A percentile compares a stretch with the other conserved stretches of the same genome.
Conservation (phyloP, 768 basidiomycete genomes). For the Mycena epipterygia region DNA sequence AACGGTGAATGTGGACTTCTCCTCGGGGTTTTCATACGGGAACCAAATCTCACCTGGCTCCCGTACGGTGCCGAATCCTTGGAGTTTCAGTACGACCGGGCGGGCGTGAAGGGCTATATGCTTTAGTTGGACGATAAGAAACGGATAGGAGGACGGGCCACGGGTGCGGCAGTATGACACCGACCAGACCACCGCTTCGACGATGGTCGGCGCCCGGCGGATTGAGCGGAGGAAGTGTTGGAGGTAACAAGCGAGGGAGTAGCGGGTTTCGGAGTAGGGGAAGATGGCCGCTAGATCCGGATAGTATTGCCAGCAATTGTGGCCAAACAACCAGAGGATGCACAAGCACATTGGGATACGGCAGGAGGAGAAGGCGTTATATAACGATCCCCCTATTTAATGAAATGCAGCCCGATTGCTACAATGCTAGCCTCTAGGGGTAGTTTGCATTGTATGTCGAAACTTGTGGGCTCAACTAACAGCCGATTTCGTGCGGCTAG, state of each 20-base stretch:
- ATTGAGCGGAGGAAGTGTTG: not conserved
- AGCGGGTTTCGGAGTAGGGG: not conserved
- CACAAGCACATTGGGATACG: constrained; percentile 4
- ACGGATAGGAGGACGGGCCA: constrained; percentile 12
- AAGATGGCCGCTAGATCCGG: not conserved
- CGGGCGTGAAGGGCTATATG: not conserved
- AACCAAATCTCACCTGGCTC: not conserved
- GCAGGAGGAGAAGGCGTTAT: too few relatives aligned
- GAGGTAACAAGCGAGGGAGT: not conserved
- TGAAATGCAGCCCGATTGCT: too few relatives aligned
- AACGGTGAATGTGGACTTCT: not conserved
- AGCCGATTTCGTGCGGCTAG: too few relatives aligned
- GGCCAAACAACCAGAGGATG: constrained; percentile 16
- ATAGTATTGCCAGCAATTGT: constrained; percentile 17
- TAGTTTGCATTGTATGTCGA: too few relatives aligned
- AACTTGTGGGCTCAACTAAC: too few relatives aligned
- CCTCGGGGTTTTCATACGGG: not conserved
- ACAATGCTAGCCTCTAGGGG: too few relatives aligned
- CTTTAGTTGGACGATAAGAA: constrained; percentile 6
- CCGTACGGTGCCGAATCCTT: constrained; percentile 1
- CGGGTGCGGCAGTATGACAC: constrained; percentile 18
- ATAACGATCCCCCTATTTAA: too few relatives aligned
- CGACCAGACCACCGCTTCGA: not conserved
- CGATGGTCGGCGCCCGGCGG: not conserved
- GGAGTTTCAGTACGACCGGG: constrained; percentile 5